Percentiles rank a stretch among this genome's conserved stretches.
These are phyloP conservation scores for Plasmopara muralis DNA, from an alignment of 352 stramenopile species.

Conservation along the genomic window DNA sequence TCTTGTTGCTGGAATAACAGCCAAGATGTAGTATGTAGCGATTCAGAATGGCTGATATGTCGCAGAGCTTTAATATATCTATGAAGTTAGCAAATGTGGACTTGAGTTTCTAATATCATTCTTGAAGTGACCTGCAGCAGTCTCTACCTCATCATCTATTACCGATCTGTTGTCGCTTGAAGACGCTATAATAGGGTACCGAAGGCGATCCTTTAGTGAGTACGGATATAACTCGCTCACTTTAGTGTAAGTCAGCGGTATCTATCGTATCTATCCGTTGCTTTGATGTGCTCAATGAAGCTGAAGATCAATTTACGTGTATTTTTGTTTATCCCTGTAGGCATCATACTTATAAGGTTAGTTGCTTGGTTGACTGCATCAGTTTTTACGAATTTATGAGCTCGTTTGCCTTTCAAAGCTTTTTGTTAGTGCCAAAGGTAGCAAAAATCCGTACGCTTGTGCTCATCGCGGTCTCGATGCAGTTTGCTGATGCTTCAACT, in stretches of 20 bases:
- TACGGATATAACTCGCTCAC: constrained; percentile 12
- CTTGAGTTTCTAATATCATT: constrained; percentile 4
- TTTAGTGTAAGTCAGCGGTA: constrained; percentile 7
- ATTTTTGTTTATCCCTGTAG: background rate
- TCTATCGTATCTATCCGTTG: constrained; percentile 7
- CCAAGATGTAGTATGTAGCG: background rate
- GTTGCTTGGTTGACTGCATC: constrained; percentile 1
- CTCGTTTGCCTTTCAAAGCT: background rate
- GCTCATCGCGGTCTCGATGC: constrained; percentile 10
- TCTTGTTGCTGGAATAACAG: background rate
- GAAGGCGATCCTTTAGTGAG: constrained; percentile 1
- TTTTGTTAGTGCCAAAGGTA: constrained; percentile 2
- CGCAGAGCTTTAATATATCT: background rate
- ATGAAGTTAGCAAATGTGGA: constrained; percentile 1
- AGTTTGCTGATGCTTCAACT: background rate
- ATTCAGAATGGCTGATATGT: background rate
- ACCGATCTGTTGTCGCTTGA: constrained; percentile 1
- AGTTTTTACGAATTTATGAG: background rate
- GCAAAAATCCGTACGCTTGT: constrained; percentile 11
- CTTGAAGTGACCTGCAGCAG: background rate
- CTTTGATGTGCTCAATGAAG: constrained; percentile 4
- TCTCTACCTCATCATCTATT: constrained; percentile 2
- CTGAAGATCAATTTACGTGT: constrained; percentile 1
- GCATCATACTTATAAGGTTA: background rate
- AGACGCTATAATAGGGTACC: constrained; percentile 1